Conservation (phyloP, 441 rosid species). For the Croton laevigatus region DNA sequence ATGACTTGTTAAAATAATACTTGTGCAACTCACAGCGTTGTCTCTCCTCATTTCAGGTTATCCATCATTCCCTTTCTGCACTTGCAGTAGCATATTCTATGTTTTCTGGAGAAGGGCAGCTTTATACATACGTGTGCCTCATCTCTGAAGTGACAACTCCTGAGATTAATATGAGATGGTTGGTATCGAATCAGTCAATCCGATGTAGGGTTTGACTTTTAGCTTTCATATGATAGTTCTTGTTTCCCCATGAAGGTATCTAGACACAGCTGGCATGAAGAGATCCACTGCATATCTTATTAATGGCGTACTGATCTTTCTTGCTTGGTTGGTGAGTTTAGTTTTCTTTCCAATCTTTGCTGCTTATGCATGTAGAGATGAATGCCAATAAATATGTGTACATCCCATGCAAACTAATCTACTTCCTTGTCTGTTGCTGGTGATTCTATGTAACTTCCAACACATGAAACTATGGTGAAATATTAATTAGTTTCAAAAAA, state of each 20-base stretch:
- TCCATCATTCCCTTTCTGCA: slow-evolving; percentile 43
- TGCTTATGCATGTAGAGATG: neutral
- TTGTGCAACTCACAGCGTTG: slow-evolving; percentile 13
- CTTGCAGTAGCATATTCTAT: slow-evolving; percentile 42
- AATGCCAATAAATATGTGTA: neutral
- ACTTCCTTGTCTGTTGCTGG: neutral
- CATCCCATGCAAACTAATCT: neutral
- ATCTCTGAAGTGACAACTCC: slow-evolving; percentile 52
- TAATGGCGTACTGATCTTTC: slow-evolving; percentile 51
- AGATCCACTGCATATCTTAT: slow-evolving; percentile 47
- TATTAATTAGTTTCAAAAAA: neutral
- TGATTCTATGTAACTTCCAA: neutral
- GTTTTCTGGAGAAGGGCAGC: slow-evolving; percentile 67
- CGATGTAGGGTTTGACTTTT: slow-evolving; percentile 31
- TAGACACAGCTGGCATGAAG: slow-evolving; percentile 54
- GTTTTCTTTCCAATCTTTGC: neutral
- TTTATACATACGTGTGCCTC: slow-evolving; percentile 56
- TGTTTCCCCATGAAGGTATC: slow-evolving; percentile 31
- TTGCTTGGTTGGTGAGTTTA: slow-evolving; percentile 54
- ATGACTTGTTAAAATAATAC: neutral
- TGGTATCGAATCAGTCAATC: slow-evolving; percentile 26
- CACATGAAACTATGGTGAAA: neutral
- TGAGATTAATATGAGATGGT: slow-evolving; percentile 52
- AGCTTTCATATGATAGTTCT: slow-evolving; percentile 23
- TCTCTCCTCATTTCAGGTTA: slow-evolving; percentile 19